These are phyloP conservation scores for Colletotrichum truncatum DNA, from an alignment of 2,329 filamentous ascomycete genomes.

Conservation along the genomic window DNA sequence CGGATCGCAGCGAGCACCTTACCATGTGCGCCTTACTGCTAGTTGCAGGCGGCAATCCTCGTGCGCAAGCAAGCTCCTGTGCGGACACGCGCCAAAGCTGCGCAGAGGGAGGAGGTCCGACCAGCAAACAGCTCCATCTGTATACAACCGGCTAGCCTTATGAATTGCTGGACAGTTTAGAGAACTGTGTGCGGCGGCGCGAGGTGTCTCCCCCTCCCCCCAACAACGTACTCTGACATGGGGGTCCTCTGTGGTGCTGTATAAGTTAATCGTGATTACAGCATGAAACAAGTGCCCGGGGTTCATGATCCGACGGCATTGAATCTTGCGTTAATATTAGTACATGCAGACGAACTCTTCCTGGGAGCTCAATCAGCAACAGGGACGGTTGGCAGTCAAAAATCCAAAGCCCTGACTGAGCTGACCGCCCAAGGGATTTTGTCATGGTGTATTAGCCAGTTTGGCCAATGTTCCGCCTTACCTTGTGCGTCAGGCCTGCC, in stretches of 20 bases:
- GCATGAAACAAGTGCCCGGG: conserved; percentile 20
- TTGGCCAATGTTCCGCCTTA: conserved; percentile 1
- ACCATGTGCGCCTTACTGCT: neutral
- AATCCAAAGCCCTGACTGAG: conserved; percentile 17
- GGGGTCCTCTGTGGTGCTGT: neutral
- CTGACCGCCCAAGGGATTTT: conserved; percentile 1
- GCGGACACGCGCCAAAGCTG: conserved; percentile 1
- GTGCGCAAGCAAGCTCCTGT: conserved; percentile 13
- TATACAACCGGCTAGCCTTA: no score
- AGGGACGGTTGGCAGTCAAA: conserved; percentile 20
- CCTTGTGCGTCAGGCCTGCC: conserved; percentile 1
- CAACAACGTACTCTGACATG: no score
- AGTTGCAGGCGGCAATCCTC: neutral
- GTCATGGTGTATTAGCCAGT: conserved; percentile 2
- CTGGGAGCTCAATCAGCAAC: neutral
- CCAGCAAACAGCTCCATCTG: neutral
- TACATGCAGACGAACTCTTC: conserved; percentile 8
- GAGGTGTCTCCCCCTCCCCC: no score
- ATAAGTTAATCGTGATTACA: neutral
- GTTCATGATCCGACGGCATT: conserved; percentile 11
- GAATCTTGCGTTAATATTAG: neutral
- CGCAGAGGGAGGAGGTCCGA: neutral
- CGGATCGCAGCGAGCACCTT: conserved; percentile 13
- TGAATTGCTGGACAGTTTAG: no score
- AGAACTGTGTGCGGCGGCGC: no score